Conservation (phyloP, 495 filamentous ascomycete species). For the Lindgomyces ingoldianus region DNA sequence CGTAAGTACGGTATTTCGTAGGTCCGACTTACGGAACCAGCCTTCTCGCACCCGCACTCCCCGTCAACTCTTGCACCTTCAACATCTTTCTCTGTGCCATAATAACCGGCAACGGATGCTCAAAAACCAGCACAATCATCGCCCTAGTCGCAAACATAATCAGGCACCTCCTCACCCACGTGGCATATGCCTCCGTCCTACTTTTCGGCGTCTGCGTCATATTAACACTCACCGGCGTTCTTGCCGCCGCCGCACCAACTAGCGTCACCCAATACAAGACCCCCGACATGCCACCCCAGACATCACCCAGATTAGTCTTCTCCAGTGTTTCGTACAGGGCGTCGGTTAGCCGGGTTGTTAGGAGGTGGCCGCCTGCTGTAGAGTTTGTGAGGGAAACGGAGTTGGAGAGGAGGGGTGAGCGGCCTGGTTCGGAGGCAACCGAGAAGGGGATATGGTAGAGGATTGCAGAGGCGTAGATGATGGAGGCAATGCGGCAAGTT, state of each 20-base stretch:
- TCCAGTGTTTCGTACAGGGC: conserved; percentile 21
- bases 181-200: conserved; percentile 12
- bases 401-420: conserved; percentile 2
- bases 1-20: neutral
- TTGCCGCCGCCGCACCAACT: conserved; percentile 30
- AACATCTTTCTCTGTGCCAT: conserved; percentile 20
- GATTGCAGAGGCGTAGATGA: conserved; percentile 31
- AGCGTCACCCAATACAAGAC: conserved; percentile 29
- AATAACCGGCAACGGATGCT: conserved; percentile 22
- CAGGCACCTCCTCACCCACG: conserved; percentile 28
- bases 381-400: neutral
- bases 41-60: neutral
- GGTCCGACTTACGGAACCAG: neutral
- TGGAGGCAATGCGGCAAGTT: conserved; percentile 26
- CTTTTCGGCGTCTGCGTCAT: neutral
- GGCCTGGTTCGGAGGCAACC: conserved; percentile 12
- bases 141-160: conserved; percentile 29
- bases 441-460: conserved; percentile 26
- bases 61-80: conserved; percentile 28
- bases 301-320: conserved; percentile 6
- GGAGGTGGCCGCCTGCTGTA: neutral
- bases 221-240: conserved; percentile 8
- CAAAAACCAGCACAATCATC: conserved; percentile 25
- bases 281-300: conserved; percentile 33
- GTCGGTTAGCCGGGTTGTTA: conserved; percentile 4